Evolutionary conservation across 441 rosid genomes (phyloP), one percentile per base, ranked within the genome.

Genomic region (Hypseocharis bilobata): DNA sequence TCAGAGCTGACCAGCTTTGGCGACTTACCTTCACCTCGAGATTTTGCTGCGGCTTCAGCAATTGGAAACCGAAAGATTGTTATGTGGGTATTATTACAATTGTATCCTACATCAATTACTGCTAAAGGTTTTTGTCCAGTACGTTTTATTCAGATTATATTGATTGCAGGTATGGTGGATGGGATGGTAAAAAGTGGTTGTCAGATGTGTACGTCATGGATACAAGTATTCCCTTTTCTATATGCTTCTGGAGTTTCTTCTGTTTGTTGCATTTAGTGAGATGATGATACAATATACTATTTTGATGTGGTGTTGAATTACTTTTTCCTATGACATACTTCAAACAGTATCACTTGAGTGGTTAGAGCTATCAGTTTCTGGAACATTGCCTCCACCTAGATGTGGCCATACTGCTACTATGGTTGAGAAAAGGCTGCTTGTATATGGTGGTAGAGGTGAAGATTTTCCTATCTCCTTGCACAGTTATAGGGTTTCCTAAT

Each of bases 131-230:
- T 64, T 61, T n/a, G 13, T 62, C 14, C 4, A 13, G 49, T 64
- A 23, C 36, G 36, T 68, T 67, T 34, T 63, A 44, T 20, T 26
- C 13, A 67, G 36, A 60, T 70, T 54, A 59, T 68, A 68, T 66
- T 49, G 13, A 74, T 26, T 83, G 77, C 85, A 94, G 98, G 96
- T 84, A 80, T 81, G 99, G 98, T 25, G 98, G 99, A 26, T 94
- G 99, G 99, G 99, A 94, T 80, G 96, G 99, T 60, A 89, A 88
- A 79, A 94, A 86, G 81, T 94, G 99, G 99, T 75, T 94, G 76
- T 89, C 98, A 63, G 99, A 94, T 81, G 88, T 88, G 3, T 94
- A 89, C 77, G 80, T 91, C 77, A 75, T 94, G 90, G 96, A 91
- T 74, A 94, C 96, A 81, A 89, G 98, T 89, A 86, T 77, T 29